These are phyloP conservation scores for Aspergillus hancockii DNA, from an alignment of 495 filamentous ascomycete species.

Conservation along the genomic window DNA sequence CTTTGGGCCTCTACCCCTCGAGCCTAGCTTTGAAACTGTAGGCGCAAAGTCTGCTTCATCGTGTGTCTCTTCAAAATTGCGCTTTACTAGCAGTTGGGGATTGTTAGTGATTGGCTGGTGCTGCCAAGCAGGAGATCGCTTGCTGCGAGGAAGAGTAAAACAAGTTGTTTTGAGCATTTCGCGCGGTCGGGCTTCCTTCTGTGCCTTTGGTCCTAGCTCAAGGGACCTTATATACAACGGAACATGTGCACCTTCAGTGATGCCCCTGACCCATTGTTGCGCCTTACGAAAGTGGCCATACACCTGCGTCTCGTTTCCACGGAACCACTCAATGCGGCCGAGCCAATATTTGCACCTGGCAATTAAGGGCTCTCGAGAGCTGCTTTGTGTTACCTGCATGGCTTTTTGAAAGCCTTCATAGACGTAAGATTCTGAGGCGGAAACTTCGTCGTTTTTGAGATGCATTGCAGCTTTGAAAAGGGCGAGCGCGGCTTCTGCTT, in stretches of 20 bases:
- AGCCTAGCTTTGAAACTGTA: too few species aligned
- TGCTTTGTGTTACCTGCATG: constrained; percentile 5
- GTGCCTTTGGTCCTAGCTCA: too few species aligned
- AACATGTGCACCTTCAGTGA: not conserved
- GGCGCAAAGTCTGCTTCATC: too few species aligned
- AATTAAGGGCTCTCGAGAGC: constrained; percentile 3
- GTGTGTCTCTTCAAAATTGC: too few species aligned
- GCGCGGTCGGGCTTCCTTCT: too few species aligned
- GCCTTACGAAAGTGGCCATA: constrained; percentile 11
- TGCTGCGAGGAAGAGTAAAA: too few species aligned
- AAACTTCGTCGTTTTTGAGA: not conserved
- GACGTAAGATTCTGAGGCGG: constrained; percentile 6
- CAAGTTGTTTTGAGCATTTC: too few species aligned
- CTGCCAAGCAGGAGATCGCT: too few species aligned
- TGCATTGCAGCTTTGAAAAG: not conserved
- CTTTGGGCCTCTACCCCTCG: too few species aligned
- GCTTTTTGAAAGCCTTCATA: not conserved
- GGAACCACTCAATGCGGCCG: constrained; percentile 19
- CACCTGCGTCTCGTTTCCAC: constrained; percentile 10
- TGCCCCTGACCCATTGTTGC: not conserved
- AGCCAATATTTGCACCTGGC: constrained; percentile 21
- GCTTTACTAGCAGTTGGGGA: too few species aligned
- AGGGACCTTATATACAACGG: too few species aligned
- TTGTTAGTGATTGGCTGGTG: too few species aligned
- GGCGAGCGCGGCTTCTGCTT: not conserved